phyloP scores from a whole-genome alignment of 345 rosid species.

The Bruguiera gymnorhiza region DNA sequence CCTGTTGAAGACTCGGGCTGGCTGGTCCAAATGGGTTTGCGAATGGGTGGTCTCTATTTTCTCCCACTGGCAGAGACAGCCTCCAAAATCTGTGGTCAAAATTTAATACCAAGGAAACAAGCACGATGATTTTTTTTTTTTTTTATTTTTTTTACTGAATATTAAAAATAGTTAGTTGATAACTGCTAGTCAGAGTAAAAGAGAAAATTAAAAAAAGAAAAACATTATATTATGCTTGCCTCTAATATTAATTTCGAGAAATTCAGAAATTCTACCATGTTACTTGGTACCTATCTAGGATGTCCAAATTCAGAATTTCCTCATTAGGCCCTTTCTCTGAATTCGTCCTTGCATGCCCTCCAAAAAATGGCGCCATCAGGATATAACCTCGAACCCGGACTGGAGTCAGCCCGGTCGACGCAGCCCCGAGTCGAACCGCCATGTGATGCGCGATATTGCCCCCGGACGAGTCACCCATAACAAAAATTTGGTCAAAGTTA shows the following conservation, averaged over 20 bases:
- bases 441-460: slow-evolving; percentile 85
- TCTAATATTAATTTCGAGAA: neutral
- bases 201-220: no score
- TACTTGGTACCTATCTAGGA: slow-evolving; percentile 62
- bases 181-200: no score
- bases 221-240: no score
- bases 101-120: no score
- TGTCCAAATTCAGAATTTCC: slow-evolving; percentile 51
- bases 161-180: no score
- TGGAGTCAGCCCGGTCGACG: slow-evolving; percentile 41
- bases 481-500: slow-evolving; percentile 56
- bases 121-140: neutral
- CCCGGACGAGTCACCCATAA: slow-evolving; percentile 83
- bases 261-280: neutral
- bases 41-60: slow-evolving; percentile 64
- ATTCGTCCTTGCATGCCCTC: slow-evolving; percentile 65
- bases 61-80: slow-evolving; percentile 66
- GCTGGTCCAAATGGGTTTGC: slow-evolving; percentile 76
- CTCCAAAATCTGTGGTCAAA: slow-evolving; percentile 68
- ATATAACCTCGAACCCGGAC: slow-evolving; percentile 72
- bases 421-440: slow-evolving; percentile 48
- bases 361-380: slow-evolving; percentile 81
- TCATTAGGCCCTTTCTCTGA: slow-evolving; percentile 78
- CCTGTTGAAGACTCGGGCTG: slow-evolving; percentile 45
- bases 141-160: no score